Base-by-base conservation (phyloP, 345 rosid genomes). In the Punica granatum region DNA sequence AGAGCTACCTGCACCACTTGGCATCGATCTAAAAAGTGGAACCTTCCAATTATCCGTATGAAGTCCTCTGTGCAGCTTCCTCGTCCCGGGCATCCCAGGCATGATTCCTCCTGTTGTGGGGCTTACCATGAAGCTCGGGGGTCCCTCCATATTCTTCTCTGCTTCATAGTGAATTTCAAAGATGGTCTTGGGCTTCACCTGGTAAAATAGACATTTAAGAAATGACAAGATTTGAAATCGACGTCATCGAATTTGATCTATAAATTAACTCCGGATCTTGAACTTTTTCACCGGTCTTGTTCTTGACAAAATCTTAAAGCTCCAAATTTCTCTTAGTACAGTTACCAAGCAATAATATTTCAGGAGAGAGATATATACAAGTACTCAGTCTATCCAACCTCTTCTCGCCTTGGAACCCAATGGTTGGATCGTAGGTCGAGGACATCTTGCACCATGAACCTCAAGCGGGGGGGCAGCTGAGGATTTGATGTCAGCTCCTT, bases 71-170 rank as follows among this genome's bases (percentile, higher is more conserved):
- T 92, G 96, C 94, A 90, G 89, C 79, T 85, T 89, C 76, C 95
- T 85, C 3, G 82, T 71, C 64, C 96, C 96, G 18, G 97, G 98
- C 97, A 88, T 88, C 70, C 97, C 98, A 62, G 98, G 98, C 97
- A 93, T 93, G 96, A 93, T 76, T 36, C 97, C 97, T 11, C 98
- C 98, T 0, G 85, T 37, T 54, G 96, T 97, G 70, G 96, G 97
- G 37, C 92, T 68, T 59, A 31, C 75, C 82, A 72, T 78, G 86
- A 82, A 37, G 77, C 74, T 39, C 81, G 81, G 28, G 89, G 93
- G 73, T 80, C 78, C 81, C 7, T 77, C 87, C 63, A 87, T 74
- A 76, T 78, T 89, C 69, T 78, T 90, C 71, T 93, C 96, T 33
- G 97, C 97, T 75, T 90, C 96, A 0, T 92, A 81, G 68, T 93